Evolutionary conservation across 164 flowering plant genomes (phyloP).

Genomic region (Annona cherimola): DNA sequence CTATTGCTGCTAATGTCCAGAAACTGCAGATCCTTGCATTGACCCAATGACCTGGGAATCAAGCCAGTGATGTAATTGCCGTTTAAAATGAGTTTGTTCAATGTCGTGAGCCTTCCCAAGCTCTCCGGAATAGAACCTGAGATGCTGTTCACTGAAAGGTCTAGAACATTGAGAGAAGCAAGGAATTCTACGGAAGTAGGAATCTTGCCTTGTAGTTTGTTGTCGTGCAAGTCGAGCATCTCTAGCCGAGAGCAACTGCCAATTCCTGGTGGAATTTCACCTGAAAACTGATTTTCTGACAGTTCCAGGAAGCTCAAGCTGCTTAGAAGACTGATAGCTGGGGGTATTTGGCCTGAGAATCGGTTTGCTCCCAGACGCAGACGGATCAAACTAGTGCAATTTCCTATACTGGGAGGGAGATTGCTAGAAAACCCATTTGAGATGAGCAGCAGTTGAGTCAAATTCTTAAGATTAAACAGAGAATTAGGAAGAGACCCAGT

Average conservation of each 20-base stretch:
- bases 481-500: conserved; percentile 43
- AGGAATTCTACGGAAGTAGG: conserved; percentile 40
- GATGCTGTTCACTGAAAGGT: conserved; percentile 46
- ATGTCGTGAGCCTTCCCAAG: conserved; percentile 39
- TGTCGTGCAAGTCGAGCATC: conserved; percentile 50
- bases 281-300: conserved; percentile 42
- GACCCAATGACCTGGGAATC: conserved; percentile 47
- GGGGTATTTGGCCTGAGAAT: conserved; percentile 45
- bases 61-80: conserved; percentile 41
- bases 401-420: conserved; percentile 48
- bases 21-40: conserved; percentile 43
- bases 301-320: conserved; percentile 51
- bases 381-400: conserved; percentile 40
- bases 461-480: conserved; percentile 43
- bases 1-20: conserved; percentile 53
- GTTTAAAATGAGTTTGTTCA: conserved; percentile 44
- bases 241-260: conserved; percentile 48
- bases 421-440: conserved; percentile 48
- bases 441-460: conserved; percentile 42
- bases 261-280: conserved; percentile 43
- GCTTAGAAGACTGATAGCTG: conserved; percentile 35
- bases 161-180: conserved; percentile 36
- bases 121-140: conserved; percentile 39
- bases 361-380: conserved; percentile 44
- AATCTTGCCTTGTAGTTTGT: conserved; percentile 39